Evolutionary conservation across 352 stramenopile genomes (phyloP).

Genomic region (Phytophthora podocarpi): DNA sequence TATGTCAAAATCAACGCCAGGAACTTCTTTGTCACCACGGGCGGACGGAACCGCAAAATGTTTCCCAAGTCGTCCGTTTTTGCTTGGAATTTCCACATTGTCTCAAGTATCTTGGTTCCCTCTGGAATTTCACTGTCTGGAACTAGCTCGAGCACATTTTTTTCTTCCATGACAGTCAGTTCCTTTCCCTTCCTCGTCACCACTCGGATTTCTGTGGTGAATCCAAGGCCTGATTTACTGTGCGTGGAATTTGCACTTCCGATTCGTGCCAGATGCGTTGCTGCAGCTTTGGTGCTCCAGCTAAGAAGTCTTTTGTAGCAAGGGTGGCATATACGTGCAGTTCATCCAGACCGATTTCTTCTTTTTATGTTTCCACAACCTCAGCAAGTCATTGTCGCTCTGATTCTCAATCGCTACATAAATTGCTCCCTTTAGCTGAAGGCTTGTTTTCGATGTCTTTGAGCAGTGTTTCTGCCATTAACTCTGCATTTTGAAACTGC

Average conservation of each 20-base stretch:
- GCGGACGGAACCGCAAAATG: not conserved
- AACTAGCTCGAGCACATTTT: slow-evolving; percentile 5
- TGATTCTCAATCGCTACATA: too few species aligned
- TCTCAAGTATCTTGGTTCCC: not conserved
- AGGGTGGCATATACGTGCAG: slow-evolving; percentile 6
- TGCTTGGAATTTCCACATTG: slow-evolving; percentile 6
- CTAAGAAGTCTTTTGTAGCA: not conserved
- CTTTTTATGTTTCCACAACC: not conserved
- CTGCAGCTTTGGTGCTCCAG: not conserved
- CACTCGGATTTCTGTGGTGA: not conserved
- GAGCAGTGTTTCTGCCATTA: too few species aligned
- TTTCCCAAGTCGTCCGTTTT: slow-evolving; percentile 9
- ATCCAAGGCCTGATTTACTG: not conserved
- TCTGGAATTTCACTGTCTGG: slow-evolving; percentile 8
- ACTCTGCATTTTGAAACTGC: too few species aligned
- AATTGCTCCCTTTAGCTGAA: too few species aligned
- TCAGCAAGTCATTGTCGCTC: too few species aligned
- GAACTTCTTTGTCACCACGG: slow-evolving; percentile 1
- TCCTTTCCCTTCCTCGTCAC: slow-evolving; percentile 9
- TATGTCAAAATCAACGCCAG: slow-evolving; percentile 10
- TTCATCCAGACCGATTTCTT: not conserved
- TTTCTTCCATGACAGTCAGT: slow-evolving; percentile 1
- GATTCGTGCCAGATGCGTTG: slow-evolving; percentile 1
- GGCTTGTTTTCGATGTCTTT: too few species aligned
- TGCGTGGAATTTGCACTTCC: slow-evolving; percentile 1